A percentile compares a stretch with the other conserved stretches of the same genome.
phyloP scores from a whole-genome alignment of 148 eudicot genomes.

The Rhododendron mucronatum region DNA sequence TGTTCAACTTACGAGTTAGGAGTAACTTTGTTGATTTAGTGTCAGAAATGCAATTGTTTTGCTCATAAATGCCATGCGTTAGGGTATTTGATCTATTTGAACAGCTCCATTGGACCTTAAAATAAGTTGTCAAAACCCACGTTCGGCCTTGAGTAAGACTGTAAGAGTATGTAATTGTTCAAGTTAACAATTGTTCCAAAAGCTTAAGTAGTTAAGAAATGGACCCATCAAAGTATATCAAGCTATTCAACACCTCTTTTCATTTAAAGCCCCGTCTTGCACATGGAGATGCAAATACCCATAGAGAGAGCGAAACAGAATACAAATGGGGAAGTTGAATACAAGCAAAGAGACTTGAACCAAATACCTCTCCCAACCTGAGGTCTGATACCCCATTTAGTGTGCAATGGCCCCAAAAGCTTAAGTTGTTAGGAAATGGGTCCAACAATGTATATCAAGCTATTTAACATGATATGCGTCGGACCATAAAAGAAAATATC shows the following conservation, averaged over 20 bases:
- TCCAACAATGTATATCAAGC: too few species aligned
- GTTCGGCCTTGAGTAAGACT: background rate
- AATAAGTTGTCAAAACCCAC: background rate
- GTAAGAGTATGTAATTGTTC: background rate
- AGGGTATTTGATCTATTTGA: background rate
- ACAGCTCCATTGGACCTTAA: background rate
- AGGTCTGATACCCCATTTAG: too few species aligned
- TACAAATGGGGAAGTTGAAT: background rate
- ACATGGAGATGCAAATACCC: background rate
- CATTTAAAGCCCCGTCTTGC: background rate
- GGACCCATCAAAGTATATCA: background rate
- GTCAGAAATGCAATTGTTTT: background rate
- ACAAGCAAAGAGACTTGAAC: too few species aligned
- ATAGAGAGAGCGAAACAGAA: background rate
- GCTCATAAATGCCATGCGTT: background rate
- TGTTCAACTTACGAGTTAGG: conserved; percentile 1
- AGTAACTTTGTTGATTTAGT: background rate
- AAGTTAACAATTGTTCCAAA: background rate
- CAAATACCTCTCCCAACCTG: too few species aligned
- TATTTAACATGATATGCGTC: too few species aligned
- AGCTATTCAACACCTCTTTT: background rate
- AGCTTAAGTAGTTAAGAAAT: background rate
- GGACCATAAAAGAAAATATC: too few species aligned
- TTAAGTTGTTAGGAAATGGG: too few species aligned
- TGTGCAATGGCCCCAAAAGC: too few species aligned